Evolutionary conservation across 129 eudicot species (phyloP), one percentile per base, ranked within the genome.

Genomic region (Logfia minima): DNA sequence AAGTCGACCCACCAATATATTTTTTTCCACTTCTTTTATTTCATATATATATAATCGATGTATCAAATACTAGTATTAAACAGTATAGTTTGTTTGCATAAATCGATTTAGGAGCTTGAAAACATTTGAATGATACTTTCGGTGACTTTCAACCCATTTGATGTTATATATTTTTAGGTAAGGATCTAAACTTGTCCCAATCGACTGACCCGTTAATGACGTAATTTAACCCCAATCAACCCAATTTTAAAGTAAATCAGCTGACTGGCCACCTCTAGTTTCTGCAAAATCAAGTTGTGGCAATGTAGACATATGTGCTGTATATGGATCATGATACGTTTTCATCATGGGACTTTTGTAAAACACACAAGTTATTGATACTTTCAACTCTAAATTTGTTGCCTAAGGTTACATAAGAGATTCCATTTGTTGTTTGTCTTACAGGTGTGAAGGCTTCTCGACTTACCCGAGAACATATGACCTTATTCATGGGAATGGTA

Each of bases 391-490:
- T 6, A 51, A 31, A 52, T 53, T 37, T 64, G 5, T 34, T 34
- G 10, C 7, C 68, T 14, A 64, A 55, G 5, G 14, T 39, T 74
- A 37, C 26, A 2, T 26, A 17, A 29, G 48, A 68, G 24, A 52
- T 78, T 29, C 55, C 58, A 24, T 61, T n/a, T 58, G 60, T 67
- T 39, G 34, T 21, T 43, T 70, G 65, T 69, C 34, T 69, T 69
- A 35, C 82, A 93, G 98, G 98, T 93, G 98, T 81, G 98, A 93
- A 81, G 98, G 92, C 58, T 90, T 93, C 85, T 93, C 98, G 16
- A 93, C 98, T 81, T 93, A 93, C 83, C 98, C 98, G 8, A 93
- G 98, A 81, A 93, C 98, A 23, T 93, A 93, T 61, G 98, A 93
- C 66, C 86, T 90, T 72, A 83, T 93, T 78, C 98, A 93, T 80